Conservation (phyloP, 345 rosid genomes). For the Linum trigynum region DNA sequence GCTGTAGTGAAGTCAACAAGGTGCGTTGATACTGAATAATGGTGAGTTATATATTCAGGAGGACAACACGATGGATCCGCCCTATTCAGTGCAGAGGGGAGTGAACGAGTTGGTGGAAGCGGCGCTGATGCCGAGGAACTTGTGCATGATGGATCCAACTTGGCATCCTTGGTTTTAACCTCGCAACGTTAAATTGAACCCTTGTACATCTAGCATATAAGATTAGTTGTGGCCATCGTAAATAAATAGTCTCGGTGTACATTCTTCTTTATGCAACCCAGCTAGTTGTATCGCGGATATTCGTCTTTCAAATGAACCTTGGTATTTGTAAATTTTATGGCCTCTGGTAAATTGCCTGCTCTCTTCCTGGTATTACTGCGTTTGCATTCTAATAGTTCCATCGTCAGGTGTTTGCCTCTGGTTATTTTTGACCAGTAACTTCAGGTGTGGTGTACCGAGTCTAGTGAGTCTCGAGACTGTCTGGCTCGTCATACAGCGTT, state of each 20-base stretch:
- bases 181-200: not conserved
- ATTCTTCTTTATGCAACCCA: no score
- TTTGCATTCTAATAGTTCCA: no score
- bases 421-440: no score
- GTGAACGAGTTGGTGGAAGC: constrained; percentile 81
- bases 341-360: no score
- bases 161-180: constrained; percentile 99
- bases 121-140: constrained; percentile 79
- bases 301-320: no score
- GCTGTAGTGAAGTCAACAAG: not conserved
- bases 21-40: not conserved
- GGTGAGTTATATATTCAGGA: constrained; percentile 39
- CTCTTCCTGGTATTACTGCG: no score
- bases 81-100: constrained; percentile 86
- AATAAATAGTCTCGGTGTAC: not conserved
- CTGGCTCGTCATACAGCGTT: no score
- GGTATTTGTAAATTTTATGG: no score
- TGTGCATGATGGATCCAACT: constrained; percentile 99
- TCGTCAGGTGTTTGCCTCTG: no score
- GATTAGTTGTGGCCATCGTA: not conserved
- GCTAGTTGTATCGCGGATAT: no score
- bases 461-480: no score
- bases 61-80: constrained; percentile 69
- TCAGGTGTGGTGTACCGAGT: no score
- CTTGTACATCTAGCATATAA: not conserved